These are phyloP conservation scores for Arthrobotrys megalospora DNA, from an alignment of 2,329 filamentous ascomycete genomes.

Conservation along the genomic window DNA sequence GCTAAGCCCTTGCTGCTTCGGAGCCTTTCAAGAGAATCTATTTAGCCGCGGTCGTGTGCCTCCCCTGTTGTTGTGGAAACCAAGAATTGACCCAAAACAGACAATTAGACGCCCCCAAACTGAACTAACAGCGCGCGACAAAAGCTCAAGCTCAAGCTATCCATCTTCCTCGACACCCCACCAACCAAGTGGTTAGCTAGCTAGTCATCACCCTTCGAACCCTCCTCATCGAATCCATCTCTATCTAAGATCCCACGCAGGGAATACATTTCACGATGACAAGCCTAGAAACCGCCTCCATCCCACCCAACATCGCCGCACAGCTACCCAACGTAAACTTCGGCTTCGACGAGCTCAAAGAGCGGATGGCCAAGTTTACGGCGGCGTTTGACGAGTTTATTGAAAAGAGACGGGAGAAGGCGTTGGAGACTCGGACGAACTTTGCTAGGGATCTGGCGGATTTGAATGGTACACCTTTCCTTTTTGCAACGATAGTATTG, in stretches of 20 bases:
- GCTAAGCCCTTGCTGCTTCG: no score
- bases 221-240: no score
- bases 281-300: constrained; percentile 53
- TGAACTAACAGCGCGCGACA: neutral
- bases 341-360: constrained; percentile 93
- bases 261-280: constrained; percentile 29
- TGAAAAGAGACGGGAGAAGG: constrained; percentile 87
- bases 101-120: constrained; percentile 35
- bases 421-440: constrained; percentile 92
- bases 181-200: no score
- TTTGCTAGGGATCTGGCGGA: constrained; percentile 93
- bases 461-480: constrained; percentile 78
- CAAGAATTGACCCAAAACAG: constrained; percentile 7
- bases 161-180: no score
- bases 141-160: neutral
- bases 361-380: constrained; percentile 94
- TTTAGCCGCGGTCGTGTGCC: constrained; percentile 30
- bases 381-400: constrained; percentile 93
- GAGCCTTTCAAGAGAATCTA: no score
- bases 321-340: constrained; percentile 92
- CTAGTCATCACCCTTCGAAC: no score
- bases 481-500: neutral
- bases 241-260: no score
- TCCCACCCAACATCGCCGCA: constrained; percentile 74
- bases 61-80: constrained; percentile 50